phyloP scores from a whole-genome alignment of 2,329 filamentous ascomycete genomes.

The Mycosphaerella sp. region DNA sequence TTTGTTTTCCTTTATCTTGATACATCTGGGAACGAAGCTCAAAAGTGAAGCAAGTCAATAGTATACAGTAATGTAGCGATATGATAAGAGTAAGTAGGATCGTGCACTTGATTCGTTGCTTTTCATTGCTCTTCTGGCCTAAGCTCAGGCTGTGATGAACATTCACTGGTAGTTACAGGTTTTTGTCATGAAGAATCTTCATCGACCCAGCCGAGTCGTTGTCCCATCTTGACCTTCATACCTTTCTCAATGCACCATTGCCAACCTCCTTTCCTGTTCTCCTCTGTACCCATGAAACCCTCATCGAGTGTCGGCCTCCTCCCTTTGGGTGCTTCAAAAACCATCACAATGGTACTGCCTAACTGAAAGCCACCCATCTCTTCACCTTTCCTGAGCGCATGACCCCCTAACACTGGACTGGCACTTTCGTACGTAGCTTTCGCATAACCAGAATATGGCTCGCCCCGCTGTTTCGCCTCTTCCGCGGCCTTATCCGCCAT shows the following conservation, averaged over 20 bases:
- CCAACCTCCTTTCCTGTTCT: slow-evolving; percentile 61
- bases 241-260: slow-evolving; percentile 83
- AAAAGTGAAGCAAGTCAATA: no score
- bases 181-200: slow-evolving; percentile 4
- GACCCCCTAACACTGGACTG: slow-evolving; percentile 70
- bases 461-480: slow-evolving; percentile 65
- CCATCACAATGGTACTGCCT: slow-evolving; percentile 87
- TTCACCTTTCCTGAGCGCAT: slow-evolving; percentile 78
- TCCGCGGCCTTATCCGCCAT: slow-evolving; percentile 81
- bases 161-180: no score
- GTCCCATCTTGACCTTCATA: slow-evolving; percentile 79
- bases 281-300: slow-evolving; percentile 48
- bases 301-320: slow-evolving; percentile 52
- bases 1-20: no score
- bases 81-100: no score
- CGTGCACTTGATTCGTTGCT: no score
- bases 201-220: slow-evolving; percentile 72
- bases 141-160: no score
- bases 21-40: no score
- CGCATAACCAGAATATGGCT: slow-evolving; percentile 82
- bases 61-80: no score
- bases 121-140: no score
- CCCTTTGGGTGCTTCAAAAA: slow-evolving; percentile 85
- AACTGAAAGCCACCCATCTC: slow-evolving; percentile 99
- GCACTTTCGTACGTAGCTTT: slow-evolving; percentile 83